These are phyloP conservation scores for Atkinsonella texensis DNA, from an alignment of 2,329 filamentous ascomycete genomes.

Conservation along the genomic window DNA sequence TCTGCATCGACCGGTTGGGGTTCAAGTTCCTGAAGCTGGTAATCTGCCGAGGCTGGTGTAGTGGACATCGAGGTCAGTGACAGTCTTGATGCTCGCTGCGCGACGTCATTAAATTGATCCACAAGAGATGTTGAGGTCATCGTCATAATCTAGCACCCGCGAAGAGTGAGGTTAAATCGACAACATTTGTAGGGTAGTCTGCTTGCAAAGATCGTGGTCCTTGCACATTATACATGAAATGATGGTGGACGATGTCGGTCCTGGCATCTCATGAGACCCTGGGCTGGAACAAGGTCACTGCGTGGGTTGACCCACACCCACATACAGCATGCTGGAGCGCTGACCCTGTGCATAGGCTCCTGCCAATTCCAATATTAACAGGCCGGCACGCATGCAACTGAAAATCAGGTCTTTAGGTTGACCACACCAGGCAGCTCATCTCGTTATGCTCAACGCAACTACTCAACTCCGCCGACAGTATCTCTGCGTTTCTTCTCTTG, in stretches of 20 bases:
- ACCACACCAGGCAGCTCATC: neutral
- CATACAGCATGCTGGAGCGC: neutral
- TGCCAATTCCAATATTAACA: neutral
- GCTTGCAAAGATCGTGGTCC: neutral
- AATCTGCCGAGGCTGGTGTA: slow-evolving; percentile 19
- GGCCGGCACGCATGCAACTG: neutral
- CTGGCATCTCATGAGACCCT: neutral
- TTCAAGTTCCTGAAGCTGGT: slow-evolving; percentile 27
- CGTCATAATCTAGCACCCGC: neutral
- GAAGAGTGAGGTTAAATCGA: neutral
- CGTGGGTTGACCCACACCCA: neutral
- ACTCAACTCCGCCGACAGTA: neutral
- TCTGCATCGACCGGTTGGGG: slow-evolving; percentile 21
- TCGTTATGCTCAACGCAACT: neutral
- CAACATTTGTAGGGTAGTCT: neutral
- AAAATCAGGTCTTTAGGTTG: neutral
- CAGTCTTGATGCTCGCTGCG: slow-evolving; percentile 14
- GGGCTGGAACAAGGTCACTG: neutral
- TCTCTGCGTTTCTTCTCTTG: neutral
- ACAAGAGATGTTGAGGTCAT: slow-evolving; percentile 16
- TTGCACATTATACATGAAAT: neutral
- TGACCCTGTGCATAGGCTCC: neutral
- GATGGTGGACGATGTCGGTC: neutral
- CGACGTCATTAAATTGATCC: slow-evolving; percentile 15
- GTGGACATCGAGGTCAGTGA: slow-evolving; percentile 13